phyloP scores from a whole-genome alignment of 768 basidiomycete species.

The Trametes punicea region DNA sequence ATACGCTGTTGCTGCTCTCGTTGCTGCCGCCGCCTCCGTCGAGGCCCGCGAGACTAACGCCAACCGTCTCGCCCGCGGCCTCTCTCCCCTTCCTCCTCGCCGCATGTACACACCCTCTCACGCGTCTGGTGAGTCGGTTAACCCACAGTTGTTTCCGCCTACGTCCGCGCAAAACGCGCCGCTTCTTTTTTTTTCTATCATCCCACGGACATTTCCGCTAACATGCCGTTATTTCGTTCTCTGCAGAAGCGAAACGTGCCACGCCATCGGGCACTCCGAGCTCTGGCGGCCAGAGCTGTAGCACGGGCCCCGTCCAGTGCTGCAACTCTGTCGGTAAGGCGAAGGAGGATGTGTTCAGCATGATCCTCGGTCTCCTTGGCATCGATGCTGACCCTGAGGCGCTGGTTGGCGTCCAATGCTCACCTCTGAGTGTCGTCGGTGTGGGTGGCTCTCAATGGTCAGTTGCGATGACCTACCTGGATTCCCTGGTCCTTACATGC shows the following conservation, averaged over 20 bases:
- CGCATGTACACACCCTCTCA: conserved; percentile 6
- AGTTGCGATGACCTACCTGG: background rate
- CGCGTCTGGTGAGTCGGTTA: conserved; percentile 4
- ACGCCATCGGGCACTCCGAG: conserved; percentile 14
- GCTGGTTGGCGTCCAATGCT: conserved; percentile 26
- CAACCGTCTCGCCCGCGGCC: conserved; percentile 16
- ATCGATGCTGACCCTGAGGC: conserved; percentile 12
- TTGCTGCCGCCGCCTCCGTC: conserved; percentile 15
- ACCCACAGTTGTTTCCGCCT: background rate
- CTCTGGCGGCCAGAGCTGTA: conserved; percentile 23
- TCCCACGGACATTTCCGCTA: conserved; percentile 1
- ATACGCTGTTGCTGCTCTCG: conserved; percentile 13
- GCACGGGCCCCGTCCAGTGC: conserved; percentile 32
- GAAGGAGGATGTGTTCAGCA: conserved; percentile 10
- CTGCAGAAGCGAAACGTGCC: conserved; percentile 12
- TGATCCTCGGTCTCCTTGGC: conserved; percentile 20
- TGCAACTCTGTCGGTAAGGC: conserved; percentile 28
- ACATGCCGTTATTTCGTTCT: background rate
- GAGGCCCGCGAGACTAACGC: conserved; percentile 17
- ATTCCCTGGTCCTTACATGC: background rate
- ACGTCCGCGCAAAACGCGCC: background rate
- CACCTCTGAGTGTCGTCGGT: conserved; percentile 12
- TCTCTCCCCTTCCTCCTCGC: conserved; percentile 14
- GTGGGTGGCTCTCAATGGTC: conserved; percentile 24
- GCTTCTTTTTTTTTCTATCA: background rate